Base-by-base conservation (phyloP, 345 rosid genomes). In the Linum tenue region DNA sequence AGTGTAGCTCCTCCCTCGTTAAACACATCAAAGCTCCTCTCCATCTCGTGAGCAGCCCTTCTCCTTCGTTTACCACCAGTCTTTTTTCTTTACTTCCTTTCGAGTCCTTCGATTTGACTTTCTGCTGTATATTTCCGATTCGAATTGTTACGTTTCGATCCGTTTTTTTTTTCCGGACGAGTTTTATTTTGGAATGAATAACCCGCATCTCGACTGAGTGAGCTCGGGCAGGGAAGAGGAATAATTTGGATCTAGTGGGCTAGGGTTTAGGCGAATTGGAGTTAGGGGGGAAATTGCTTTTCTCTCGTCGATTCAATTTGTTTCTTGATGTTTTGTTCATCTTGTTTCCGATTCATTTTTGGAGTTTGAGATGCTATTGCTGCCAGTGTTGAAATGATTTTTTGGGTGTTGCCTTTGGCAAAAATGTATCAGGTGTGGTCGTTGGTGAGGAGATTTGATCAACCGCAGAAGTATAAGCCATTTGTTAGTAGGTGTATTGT, bases 11-110 rank as follows among this genome's bases (percentile, higher is more conserved):
- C 55, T 79, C 85, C 39, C 90, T 92, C 69, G 76, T 81, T 42
- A 90, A 88, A 74, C 94, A 84, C 73, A 82, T 90, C 94, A 88
- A 81, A 74, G 96, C 96, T 71, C 96, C 99, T 64, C 84, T 92
- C 78, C 96, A 81, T 72, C 95, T 86, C n/a, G 96, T 92, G 86
- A n/a, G n/a, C n/a, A 77, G 58, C 4, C 9, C 6, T 9, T 39
- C 43, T n/a, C 17, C 44, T 60, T 1, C 14, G 39, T 37, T 16
- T 5, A 7, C n/a, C 1, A 8, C 59, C 22, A 4, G 4, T 6
- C 15, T n/a, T n/a, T 3, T 2, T 16, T 16, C 22, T 55, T 12
- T 16, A 16, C 5, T 3, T 55, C 2, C 57, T 55, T 55, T 22
- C 31, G 31, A 22, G 31, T 22, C 1, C 1, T 22, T 22, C 31